phyloP scores from a whole-genome alignment of 2,329 filamentous ascomycete species.

The Pseudovirgaria hyperparasitica region DNA sequence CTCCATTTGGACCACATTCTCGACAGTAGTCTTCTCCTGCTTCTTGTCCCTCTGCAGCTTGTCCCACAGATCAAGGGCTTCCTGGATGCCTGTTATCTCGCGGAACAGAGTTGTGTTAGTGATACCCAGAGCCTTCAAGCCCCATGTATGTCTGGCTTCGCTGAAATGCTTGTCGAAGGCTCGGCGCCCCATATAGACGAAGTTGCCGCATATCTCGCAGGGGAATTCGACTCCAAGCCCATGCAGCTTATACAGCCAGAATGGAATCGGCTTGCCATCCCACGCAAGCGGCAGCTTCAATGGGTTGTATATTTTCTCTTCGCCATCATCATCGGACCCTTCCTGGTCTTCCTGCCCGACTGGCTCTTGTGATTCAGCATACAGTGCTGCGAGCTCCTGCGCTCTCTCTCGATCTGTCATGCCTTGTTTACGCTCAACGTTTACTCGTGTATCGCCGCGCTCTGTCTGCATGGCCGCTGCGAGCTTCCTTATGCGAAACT shows the following conservation, averaged over 20 bases:
- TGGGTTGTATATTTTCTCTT: conserved; percentile 91
- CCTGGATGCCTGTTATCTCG: conserved; percentile 85
- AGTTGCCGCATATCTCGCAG: conserved; percentile 96
- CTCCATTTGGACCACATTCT: conserved; percentile 95
- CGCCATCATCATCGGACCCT: conserved; percentile 49
- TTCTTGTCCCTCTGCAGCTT: conserved; percentile 83
- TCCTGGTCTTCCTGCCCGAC: conserved; percentile 42
- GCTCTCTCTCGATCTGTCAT: conserved; percentile 96
- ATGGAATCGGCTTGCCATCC: conserved; percentile 98
- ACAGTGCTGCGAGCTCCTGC: conserved; percentile 82
- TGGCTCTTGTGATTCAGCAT: conserved; percentile 44
- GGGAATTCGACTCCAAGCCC: conserved; percentile 88
- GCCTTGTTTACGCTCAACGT: conserved; percentile 90
- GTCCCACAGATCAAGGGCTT: conserved; percentile 80
- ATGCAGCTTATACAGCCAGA: conserved; percentile 96
- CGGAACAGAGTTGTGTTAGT: conserved; percentile 83
- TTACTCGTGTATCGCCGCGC: conserved; percentile 77
- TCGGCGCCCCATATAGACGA: conserved; percentile 93
- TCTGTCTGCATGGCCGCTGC: conserved; percentile 75
- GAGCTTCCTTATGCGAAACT: conserved; percentile 70
- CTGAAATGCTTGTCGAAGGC: conserved; percentile 99
- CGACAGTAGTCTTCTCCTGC: conserved; percentile 60
- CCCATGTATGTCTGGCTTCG: conserved; percentile 84
- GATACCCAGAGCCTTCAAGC: conserved; percentile 85
- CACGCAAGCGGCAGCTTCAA: conserved; percentile 90